Evolutionary conservation across 768 basidiomycete species (phyloP).

Genomic region (Exsudoporus frostii): DNA sequence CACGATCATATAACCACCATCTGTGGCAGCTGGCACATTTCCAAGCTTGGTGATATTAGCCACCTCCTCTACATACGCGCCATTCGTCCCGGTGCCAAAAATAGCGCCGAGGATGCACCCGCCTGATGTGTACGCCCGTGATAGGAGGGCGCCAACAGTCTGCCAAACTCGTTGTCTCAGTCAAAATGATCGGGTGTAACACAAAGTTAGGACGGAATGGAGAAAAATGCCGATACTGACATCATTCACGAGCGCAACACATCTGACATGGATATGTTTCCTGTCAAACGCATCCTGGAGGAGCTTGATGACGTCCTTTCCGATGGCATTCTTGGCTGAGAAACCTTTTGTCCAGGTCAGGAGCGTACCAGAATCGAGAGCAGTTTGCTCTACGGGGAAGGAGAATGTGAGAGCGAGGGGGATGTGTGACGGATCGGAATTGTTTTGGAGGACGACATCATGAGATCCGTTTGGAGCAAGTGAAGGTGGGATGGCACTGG

Average conservation of each 20-base stretch:
- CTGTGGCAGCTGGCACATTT: slow-evolving; percentile 52
- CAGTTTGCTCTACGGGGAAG: slow-evolving; percentile 97
- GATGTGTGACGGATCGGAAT: slow-evolving; percentile 42
- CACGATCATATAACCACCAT: slow-evolving; percentile 83
- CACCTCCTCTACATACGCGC: slow-evolving; percentile 91
- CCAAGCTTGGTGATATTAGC: slow-evolving; percentile 82
- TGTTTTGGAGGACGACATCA: slow-evolving; percentile 9
- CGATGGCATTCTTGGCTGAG: slow-evolving; percentile 84
- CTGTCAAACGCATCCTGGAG: slow-evolving; percentile 90
- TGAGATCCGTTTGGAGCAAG: slow-evolving; percentile 17
- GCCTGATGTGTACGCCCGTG: slow-evolving; percentile 90
- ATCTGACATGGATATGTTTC: slow-evolving; percentile 89
- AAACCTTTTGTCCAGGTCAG: slow-evolving; percentile 97
- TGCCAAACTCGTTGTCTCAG: slow-evolving; percentile 31
- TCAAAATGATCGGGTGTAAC: not conserved
- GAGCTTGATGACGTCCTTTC: slow-evolving; percentile 84
- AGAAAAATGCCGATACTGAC: slow-evolving; percentile 48
- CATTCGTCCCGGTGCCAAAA: slow-evolving; percentile 98
- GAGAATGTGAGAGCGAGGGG: slow-evolving; percentile 93
- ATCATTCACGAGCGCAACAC: slow-evolving; percentile 92
- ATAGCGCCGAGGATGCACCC: slow-evolving; percentile 88
- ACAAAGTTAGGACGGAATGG: not conserved
- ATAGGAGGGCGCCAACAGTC: slow-evolving; percentile 95
- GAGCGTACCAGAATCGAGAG: slow-evolving; percentile 84
- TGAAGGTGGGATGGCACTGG: slow-evolving; percentile 24